phyloP scores from a whole-genome alignment of 768 basidiomycete species.

The Mycena vulgaris region DNA sequence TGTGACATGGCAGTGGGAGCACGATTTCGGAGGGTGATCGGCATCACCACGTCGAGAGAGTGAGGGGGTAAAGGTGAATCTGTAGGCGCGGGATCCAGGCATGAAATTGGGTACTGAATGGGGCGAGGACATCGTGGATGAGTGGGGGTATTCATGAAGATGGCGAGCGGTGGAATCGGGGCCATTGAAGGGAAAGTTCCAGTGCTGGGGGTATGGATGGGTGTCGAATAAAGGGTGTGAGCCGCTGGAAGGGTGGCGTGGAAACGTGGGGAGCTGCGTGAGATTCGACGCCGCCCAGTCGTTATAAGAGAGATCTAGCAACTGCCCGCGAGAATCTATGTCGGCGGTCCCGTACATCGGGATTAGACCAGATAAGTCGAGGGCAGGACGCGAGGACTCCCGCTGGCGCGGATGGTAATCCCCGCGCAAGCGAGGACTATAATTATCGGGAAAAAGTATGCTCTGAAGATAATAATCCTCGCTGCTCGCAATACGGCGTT shows the following conservation, averaged over 20 bases:
- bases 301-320: not conserved
- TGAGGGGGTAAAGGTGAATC: too few species aligned
- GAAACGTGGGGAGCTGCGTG: not conserved
- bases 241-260: not conserved
- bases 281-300: not conserved
- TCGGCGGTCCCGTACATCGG: not conserved
- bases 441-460: too few species aligned
- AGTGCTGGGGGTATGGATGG: not conserved
- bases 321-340: not conserved
- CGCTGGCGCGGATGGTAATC: too few species aligned
- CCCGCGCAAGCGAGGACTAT: too few species aligned
- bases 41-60: not conserved
- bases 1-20: constrained; percentile 25
- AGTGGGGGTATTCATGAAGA: not conserved
- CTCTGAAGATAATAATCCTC: too few species aligned
- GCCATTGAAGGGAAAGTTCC: not conserved
- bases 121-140: not conserved
- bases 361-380: constrained; percentile 15
- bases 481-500: too few species aligned
- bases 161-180: not conserved
- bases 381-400: too few species aligned
- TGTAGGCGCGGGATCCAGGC: not conserved
- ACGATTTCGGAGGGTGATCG: not conserved
- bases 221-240: too few species aligned
- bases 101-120: not conserved